Evolutionary conservation across 306 rosid genomes (phyloP).

Genomic region (Cicer pinnatifidum): DNA sequence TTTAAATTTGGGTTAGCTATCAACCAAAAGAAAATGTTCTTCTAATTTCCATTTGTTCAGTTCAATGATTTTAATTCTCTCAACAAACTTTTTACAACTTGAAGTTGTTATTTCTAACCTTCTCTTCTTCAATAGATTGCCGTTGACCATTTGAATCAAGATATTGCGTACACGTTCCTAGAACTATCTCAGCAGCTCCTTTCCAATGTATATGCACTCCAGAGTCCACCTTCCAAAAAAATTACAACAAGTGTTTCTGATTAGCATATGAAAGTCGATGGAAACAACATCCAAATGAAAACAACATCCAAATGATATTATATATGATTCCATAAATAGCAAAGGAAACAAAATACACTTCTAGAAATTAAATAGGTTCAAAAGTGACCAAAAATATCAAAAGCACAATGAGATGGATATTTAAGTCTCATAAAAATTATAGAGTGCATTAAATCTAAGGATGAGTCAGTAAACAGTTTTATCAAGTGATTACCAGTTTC

Average conservation of each 20-base stretch:
- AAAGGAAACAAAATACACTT: constrained; percentile 4
- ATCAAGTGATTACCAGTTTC: constrained; percentile 61
- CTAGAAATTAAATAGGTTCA: constrained; percentile 21
- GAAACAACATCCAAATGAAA: constrained; percentile 12
- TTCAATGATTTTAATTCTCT: constrained; percentile 38
- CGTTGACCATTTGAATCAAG: constrained; percentile 70
- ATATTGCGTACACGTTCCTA: constrained; percentile 71
- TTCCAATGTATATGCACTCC: constrained; percentile 90
- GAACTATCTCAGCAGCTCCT: constrained; percentile 96
- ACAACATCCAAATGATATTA: background rate
- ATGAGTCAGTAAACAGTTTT: constrained; percentile 36
- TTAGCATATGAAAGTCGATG: constrained; percentile 21
- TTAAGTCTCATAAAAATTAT: constrained; percentile 3
- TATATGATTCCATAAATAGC: constrained; percentile 30
- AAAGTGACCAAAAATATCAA: constrained; percentile 17
- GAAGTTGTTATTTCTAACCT: constrained; percentile 60
- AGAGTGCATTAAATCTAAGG: constrained; percentile 26
- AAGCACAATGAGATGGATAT: constrained; percentile 25
- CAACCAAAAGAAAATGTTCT: constrained; percentile 30
- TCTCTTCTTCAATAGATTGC: constrained; percentile 62
- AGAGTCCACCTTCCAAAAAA: constrained; percentile 62
- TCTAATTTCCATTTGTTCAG: constrained; percentile 23
- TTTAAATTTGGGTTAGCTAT: constrained; percentile 30
- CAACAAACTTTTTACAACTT: constrained; percentile 39
- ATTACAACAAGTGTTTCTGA: constrained; percentile 31